phyloP scores from a whole-genome alignment of 164 flowering plant species.

The Magnolia officinalis region DNA sequence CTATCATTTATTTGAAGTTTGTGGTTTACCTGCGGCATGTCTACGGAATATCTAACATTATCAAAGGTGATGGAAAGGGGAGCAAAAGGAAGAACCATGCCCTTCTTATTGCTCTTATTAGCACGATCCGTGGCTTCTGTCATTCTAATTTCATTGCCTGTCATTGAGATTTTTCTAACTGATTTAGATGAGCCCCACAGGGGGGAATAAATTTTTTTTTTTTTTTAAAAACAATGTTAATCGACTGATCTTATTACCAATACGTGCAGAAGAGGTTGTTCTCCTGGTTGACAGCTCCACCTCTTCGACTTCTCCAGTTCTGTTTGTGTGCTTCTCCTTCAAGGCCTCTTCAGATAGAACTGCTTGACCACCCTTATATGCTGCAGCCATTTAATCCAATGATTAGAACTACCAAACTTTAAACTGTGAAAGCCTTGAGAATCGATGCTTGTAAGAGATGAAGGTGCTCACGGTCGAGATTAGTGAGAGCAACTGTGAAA shows the following conservation, averaged over 20 bases:
- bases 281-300: constrained; percentile 14
- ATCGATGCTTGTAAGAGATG: not conserved
- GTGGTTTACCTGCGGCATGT: constrained; percentile 45
- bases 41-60: constrained; percentile 41
- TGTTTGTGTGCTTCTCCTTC: constrained; percentile 4
- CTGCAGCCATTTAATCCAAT: not conserved
- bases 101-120: constrained; percentile 24
- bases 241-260: constrained; percentile 4
- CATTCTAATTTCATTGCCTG: constrained; percentile 1
- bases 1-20: not conserved
- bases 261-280: constrained; percentile 6
- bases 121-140: constrained; percentile 13
- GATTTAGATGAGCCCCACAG: not conserved
- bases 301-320: constrained; percentile 14
- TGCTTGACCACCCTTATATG: constrained; percentile 3
- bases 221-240: not conserved
- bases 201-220: not conserved
- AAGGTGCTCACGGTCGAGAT: constrained; percentile 30
- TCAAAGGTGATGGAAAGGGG: constrained; percentile 49
- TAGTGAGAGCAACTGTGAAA: constrained; percentile 22
- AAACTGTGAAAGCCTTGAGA: not conserved
- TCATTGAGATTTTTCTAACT: not conserved
- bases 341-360: constrained; percentile 5
- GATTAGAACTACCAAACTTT: not conserved
- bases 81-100: constrained; percentile 53